Conservation (phyloP, 2,329 filamentous ascomycete species). For the Stemphylium beticola region DNA sequence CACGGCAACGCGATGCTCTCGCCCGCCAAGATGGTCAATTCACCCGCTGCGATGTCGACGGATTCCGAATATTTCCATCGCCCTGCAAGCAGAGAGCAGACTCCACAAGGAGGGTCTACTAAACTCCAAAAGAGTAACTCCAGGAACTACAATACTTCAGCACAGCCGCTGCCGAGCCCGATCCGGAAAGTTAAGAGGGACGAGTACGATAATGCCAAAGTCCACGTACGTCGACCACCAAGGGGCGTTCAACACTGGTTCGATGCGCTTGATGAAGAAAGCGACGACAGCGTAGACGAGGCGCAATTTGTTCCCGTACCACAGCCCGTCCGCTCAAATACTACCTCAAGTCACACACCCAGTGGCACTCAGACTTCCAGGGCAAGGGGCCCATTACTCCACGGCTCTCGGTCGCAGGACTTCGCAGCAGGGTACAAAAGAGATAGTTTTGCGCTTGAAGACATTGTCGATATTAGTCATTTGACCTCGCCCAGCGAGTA, state of each 20-base stretch:
- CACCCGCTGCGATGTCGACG: constrained; percentile 49
- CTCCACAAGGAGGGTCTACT: constrained; percentile 26
- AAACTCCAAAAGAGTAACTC: constrained; percentile 32
- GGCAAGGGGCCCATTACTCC: constrained; percentile 7
- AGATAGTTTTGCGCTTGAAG: constrained; percentile 30
- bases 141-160: constrained; percentile 22
- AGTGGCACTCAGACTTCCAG: constrained; percentile 27
- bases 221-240: constrained; percentile 55
- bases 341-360: constrained; percentile 23
- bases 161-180: constrained; percentile 28
- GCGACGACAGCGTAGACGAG: constrained; percentile 40
- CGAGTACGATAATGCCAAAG: constrained; percentile 54
- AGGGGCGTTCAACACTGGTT: constrained; percentile 60
- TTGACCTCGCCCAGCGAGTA: constrained; percentile 40
- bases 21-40: constrained; percentile 49
- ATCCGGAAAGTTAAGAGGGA: constrained; percentile 43
- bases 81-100: constrained; percentile 41
- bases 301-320: constrained; percentile 20
- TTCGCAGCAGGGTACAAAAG: constrained; percentile 19
- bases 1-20: constrained; percentile 40
- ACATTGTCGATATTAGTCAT: constrained; percentile 27
- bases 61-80: constrained; percentile 46
- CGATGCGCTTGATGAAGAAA: constrained; percentile 53
- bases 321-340: constrained; percentile 13
- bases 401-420: constrained; percentile 21